Evolutionary conservation across 768 basidiomycete genomes (phyloP), one percentile per base, ranked within the genome.

Genomic region (Suillus subalutaceus): DNA sequence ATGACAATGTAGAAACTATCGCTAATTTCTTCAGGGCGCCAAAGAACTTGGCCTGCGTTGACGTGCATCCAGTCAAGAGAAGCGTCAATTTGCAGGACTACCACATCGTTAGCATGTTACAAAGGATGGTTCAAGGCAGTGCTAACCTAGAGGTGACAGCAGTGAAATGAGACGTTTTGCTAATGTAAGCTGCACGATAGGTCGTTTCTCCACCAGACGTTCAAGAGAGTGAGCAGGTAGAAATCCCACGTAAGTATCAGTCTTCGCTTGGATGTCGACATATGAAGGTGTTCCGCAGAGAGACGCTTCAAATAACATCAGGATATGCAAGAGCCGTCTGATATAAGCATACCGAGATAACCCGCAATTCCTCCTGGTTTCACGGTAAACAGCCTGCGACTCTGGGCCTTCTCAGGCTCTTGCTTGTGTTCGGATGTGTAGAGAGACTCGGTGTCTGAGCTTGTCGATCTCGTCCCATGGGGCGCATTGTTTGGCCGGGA

Each of bases 41-140:
- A 99, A 37, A 97, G 82, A 52, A 97, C 94, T 77, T 99, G 96
- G 2, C 97, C 94, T 1, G 96, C 95, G 68, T 90, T 90, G 8
- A 96, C 94, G 78, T 99, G 97, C 87, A 95, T 93, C 97, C 97
- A 99, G 72, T 99, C 97, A 68, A 99, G 82, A 0, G 96, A 94
- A 1, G 94, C 91, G 76, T 99, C 97, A 64, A 99, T 97, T 74
- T 99, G 97, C 18, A 98, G 81, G 8, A 99, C 97, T 96, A 67
- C 6, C 20, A 56, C 30, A 35, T 48, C 3, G 46, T 60, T 20
- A 9, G 40, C 16, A 35, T 2, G 50, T 32, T 35, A n/a, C 40
- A 38, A 48, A 23, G 3, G 20, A 59, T 30, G 10, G 7, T 35
- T 30, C 12, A 26, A 56, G 35, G 50, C 32, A 8, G 30, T 35